Evolutionary conservation across 2,329 filamentous ascomycete genomes (phyloP).

Genomic region (Ceratocystiopsis sp.): DNA sequence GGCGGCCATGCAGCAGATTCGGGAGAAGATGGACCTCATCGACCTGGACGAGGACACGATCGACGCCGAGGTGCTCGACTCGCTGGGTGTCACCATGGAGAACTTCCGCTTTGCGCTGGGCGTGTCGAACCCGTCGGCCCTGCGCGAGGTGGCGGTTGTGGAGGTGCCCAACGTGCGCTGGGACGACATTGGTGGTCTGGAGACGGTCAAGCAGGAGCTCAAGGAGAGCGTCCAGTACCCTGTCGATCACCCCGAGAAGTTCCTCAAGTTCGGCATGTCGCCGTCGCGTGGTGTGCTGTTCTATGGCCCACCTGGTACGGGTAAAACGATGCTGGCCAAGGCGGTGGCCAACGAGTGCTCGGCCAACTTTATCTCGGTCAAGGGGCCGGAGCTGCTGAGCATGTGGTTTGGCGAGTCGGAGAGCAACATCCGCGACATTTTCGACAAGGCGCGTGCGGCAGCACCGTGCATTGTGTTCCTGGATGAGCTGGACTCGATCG

Average conservation of each 20-base stretch:
- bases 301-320: conserved; percentile 97
- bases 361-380: conserved; percentile 99
- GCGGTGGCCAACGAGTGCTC: conserved; percentile 98
- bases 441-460: conserved; percentile 96
- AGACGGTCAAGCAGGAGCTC: conserved; percentile 97
- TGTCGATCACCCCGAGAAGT: conserved; percentile 97
- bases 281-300: conserved; percentile 97
- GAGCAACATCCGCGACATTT: conserved; percentile 98
- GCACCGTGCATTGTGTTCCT: conserved; percentile 98
- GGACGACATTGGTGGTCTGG: conserved; percentile 98
- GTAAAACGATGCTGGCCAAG: conserved; percentile 99
- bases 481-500: conserved; percentile 95
- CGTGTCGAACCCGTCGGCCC: conserved; percentile 94
- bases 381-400: conserved; percentile 92
- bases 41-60: conserved; percentile 98
- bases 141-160: conserved; percentile 96
- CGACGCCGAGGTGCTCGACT: conserved; percentile 94
- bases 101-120: conserved; percentile 99
- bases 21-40: conserved; percentile 99
- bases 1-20: conserved; percentile 99
- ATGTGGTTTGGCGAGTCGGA: conserved; percentile 99
- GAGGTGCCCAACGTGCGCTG: conserved; percentile 98
- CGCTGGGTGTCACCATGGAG: conserved; percentile 96
- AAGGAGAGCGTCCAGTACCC: conserved; percentile 98
- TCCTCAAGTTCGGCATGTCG: conserved; percentile 98